These are phyloP conservation scores for Telfairia occidentalis DNA, from an alignment of 331 rosid species.

Conservation along the genomic window DNA sequence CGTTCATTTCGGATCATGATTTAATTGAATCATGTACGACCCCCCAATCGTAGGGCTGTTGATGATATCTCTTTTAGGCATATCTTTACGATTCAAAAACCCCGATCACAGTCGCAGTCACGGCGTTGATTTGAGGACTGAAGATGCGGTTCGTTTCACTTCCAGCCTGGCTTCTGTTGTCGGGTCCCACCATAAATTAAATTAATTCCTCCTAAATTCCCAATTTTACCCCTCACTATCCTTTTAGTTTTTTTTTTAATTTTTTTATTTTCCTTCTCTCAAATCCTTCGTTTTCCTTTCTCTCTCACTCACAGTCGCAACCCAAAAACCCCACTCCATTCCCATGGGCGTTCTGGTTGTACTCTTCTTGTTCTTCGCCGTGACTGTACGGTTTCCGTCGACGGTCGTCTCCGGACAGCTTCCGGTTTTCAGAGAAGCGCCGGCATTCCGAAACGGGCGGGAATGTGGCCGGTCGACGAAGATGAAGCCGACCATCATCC, in stretches of 20 bases:
- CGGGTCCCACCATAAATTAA: not conserved
- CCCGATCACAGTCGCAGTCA: not conserved
- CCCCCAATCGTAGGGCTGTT: not conserved
- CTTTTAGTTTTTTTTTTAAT: too few relatives aligned
- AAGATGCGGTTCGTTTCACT: not conserved
- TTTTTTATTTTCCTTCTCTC: not conserved
- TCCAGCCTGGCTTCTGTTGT: conserved; percentile 3
- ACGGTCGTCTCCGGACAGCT: conserved; percentile 8
- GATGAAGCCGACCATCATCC: conserved; percentile 45
- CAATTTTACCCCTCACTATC: not conserved
- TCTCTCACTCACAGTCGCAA: not conserved
- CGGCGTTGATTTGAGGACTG: not conserved
- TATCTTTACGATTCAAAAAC: not conserved
- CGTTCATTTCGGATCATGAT: not conserved
- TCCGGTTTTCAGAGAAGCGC: conserved; percentile 62
- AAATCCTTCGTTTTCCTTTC: not conserved
- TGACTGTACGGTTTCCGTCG: not conserved
- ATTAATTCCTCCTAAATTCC: not conserved
- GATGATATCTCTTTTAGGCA: not conserved
- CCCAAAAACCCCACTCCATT: conserved; percentile 11
- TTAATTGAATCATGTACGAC: too few relatives aligned
- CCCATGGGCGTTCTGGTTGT: conserved; percentile 24
- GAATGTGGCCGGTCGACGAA: conserved; percentile 35
- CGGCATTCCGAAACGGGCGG: conserved; percentile 74
- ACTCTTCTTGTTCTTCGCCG: conserved; percentile 15